Conservation (phyloP, 148 eudicot species). For the Chenopodium formosanum region DNA sequence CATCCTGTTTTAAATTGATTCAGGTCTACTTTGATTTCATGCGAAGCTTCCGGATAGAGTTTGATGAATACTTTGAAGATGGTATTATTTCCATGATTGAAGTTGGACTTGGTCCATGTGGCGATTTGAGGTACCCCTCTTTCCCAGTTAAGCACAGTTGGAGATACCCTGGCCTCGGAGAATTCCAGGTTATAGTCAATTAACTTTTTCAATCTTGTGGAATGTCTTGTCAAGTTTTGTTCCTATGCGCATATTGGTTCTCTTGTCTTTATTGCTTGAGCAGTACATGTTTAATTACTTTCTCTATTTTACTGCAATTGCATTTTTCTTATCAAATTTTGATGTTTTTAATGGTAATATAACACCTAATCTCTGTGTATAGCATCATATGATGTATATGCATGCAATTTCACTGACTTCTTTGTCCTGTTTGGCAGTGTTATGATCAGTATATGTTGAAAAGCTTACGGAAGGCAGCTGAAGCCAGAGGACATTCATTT, state of each 20-base stretch:
- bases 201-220: conserved; percentile 10
- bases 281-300: not conserved
- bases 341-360: not conserved
- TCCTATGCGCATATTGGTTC: conserved; percentile 4
- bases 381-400: conserved; percentile 3
- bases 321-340: not conserved
- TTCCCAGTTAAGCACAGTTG: conserved; percentile 90
- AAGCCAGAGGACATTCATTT: conserved; percentile 76
- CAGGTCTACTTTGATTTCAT: conserved; percentile 96
- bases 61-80: conserved; percentile 70
- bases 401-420: conserved; percentile 1
- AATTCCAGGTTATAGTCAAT: conserved; percentile 70
- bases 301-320: not conserved
- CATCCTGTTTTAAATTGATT: conserved; percentile 19
- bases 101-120: conserved; percentile 93
- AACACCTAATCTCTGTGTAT: not conserved
- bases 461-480: conserved; percentile 83
- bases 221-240: conserved; percentile 4
- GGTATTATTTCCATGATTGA: conserved; percentile 71
- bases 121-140: conserved; percentile 89
- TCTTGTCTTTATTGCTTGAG: not conserved
- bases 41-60: conserved; percentile 93
- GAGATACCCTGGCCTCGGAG: conserved; percentile 97
- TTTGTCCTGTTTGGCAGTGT: conserved; percentile 53
- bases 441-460: conserved; percentile 87